Conservation (phyloP, 1,284 basidiomycete species). For the Apiotrichum laibachii region DNA sequence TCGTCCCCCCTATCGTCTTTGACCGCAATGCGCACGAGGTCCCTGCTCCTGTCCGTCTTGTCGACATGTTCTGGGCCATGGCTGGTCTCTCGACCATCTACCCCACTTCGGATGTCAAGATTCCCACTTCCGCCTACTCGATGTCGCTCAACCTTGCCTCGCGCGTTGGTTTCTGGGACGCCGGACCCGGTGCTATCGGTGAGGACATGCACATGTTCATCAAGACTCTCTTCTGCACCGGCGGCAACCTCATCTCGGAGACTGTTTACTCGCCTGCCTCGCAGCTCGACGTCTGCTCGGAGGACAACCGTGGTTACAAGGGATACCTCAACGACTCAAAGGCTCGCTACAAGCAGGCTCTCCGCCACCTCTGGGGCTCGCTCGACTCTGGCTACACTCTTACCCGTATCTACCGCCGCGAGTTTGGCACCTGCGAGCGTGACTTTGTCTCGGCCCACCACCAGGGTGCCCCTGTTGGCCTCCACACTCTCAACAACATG, state of each 20-base stretch:
- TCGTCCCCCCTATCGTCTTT: slow-evolving; percentile 41
- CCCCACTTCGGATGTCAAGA: slow-evolving; percentile 37
- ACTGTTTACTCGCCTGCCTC: slow-evolving; percentile 46
- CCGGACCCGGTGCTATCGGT: slow-evolving; percentile 34
- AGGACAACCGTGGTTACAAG: slow-evolving; percentile 22
- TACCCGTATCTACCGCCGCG: slow-evolving; percentile 24
- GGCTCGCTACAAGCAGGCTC: slow-evolving; percentile 43
- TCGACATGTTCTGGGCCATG: slow-evolving; percentile 45
- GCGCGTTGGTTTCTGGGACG: slow-evolving; percentile 43
- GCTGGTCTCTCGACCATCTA: slow-evolving; percentile 41
- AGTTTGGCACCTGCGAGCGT: slow-evolving; percentile 16
- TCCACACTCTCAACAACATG: slow-evolving; percentile 8
- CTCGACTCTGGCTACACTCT: slow-evolving; percentile 38
- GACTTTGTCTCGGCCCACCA: slow-evolving; percentile 14
- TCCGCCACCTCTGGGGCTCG: slow-evolving; percentile 40
- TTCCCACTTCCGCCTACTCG: slow-evolving; percentile 44
- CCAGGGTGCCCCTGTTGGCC: slow-evolving; percentile 12
- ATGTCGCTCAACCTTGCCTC: slow-evolving; percentile 36
- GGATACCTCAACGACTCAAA: slow-evolving; percentile 35
- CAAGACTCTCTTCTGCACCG: slow-evolving; percentile 43
- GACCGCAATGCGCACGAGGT: slow-evolving; percentile 44
- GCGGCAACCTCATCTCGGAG: slow-evolving; percentile 37
- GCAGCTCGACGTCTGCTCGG: slow-evolving; percentile 42
- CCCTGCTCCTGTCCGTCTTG: slow-evolving; percentile 37
- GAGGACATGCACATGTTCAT: slow-evolving; percentile 48